Evolutionary conservation across 352 stramenopile species (phyloP), one percentile per base, ranked within the genome.

Genomic region (Lagenidium sp.): DNA sequence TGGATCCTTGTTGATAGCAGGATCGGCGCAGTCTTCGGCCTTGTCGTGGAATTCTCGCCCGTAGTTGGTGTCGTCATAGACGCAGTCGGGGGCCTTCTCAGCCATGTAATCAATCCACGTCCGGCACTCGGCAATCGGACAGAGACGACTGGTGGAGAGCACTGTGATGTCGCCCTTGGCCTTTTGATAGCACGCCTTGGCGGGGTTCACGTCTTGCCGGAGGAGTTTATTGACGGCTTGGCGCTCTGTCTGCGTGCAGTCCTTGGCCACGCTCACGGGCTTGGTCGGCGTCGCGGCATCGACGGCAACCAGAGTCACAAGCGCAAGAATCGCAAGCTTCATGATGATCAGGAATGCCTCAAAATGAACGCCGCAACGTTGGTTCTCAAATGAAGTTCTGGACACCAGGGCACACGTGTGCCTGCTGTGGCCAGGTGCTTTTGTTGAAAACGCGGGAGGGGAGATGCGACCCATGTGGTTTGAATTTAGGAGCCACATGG

Each of bases 51-150:
- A 87, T 32, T 51, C 32, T 11, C 37, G 51, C 20, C 60, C 59
- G 52, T 78, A 84, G 60, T 85, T 82, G 42, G 55, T 69, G 51
- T 69, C 68, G 41, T 82, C 72, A 46, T 76, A 85, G 44, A 80
- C 63, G 63, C 65, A 85, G 50, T 77, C 44, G 0, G 75, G 75
- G 15, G 61, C 40, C 20, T 73, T 70, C 28, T 57, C 30, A 13
- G 65, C 63, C 67, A 85, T 70, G 41, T 82, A 75, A n/a, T 59
- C 31, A 25, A 87, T 45, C 69, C 72, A 85, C 15, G 36, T 40
- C 16, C 45, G 49, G 52, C 71, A 87, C 43, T 71, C 63, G 7
- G 61, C 35, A 36, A 82, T 47, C 30, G 69, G 55, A 23, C 75
- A 85, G 23, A 87, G 52, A 2, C 59, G 55, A 55, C 53, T 82